Evolutionary conservation across 2,329 filamentous ascomycete genomes (phyloP), one percentile per base, ranked within the genome.

Genomic region (Trichoderma cornu-damae): DNA sequence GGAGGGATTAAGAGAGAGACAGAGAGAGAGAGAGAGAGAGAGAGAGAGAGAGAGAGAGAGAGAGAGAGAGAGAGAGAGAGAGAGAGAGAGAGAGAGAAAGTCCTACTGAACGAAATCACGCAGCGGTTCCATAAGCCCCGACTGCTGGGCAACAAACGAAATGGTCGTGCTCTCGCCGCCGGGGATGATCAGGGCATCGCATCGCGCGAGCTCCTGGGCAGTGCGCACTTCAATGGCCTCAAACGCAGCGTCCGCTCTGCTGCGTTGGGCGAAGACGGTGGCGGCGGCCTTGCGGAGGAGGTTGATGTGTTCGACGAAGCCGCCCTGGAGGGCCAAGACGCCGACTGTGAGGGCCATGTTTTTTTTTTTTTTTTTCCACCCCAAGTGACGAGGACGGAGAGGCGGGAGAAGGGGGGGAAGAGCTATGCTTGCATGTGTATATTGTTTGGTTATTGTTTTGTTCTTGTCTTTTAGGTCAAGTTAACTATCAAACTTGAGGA

Each of bases 151-250:
- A 14, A 96, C 89, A 28, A 96, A 81, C 9, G 90, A 90, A 64
- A 99, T 95, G 3, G 93, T 87, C 1, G 94, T 97, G 73, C 90
- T 96, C 73, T 99, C 94, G 61, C 94, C 94, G 52, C 94, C 94
- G 3, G 94, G 94, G 46, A 99, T 84, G 68, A 99, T 84, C 42
- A 99, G 80, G 24, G 85, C 93, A 71, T 93, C 84, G 73, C 92
- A 97, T 64, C 70, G 71, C 4, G 79, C 75, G 30, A 99, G 80
- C 66, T 96, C 81, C 6, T 77, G 74, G 2, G 83, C 75, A 6
- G 87, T 96, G 59, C 93, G 87, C 46, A 97, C 90, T 72, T 96
- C 87, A 61, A 87, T 78, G 68, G 94, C 89, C 24, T 72, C 68
- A 75, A 89, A 86, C 16, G 61, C 63, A 18, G 62, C 61, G 59